These are phyloP conservation scores for Exophiala alcalophila DNA, from an alignment of 2,329 filamentous ascomycete genomes.

Conservation along the genomic window DNA sequence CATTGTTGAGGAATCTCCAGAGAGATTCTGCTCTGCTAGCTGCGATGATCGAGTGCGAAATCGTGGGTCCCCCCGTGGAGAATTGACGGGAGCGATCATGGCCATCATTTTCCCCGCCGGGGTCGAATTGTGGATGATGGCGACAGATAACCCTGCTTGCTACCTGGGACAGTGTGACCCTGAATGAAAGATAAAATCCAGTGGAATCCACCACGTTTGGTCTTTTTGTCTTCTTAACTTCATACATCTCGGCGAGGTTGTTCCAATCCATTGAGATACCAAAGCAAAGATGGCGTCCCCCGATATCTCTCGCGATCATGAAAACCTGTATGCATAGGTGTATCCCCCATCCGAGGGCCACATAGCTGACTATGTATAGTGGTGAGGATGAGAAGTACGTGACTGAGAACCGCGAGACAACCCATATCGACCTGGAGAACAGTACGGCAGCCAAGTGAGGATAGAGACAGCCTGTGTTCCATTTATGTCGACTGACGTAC, in stretches of 20 bases:
- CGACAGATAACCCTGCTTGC: too few species aligned
- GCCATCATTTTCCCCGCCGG: too few species aligned
- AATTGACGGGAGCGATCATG: too few species aligned
- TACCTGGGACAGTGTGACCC: slow-evolving; percentile 1
- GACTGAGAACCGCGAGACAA: slow-evolving; percentile 12
- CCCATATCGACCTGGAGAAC: slow-evolving; percentile 13
- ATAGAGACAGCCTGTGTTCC: not conserved
- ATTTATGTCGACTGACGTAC: not conserved
- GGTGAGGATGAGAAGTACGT: slow-evolving; percentile 20
- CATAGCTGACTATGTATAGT: slow-evolving; percentile 3
- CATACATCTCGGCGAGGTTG: not conserved
- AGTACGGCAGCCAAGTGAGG: slow-evolving; percentile 20
- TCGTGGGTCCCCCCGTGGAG: not conserved
- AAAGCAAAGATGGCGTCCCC: slow-evolving; percentile 12
- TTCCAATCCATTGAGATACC: not conserved
- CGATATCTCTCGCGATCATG: slow-evolving; percentile 7
- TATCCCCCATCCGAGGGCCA: not conserved
- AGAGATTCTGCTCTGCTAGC: not conserved
- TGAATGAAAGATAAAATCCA: slow-evolving; percentile 4
- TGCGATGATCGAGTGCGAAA: not conserved
- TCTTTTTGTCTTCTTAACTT: not conserved
- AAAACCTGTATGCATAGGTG: slow-evolving; percentile 5
- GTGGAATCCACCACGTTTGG: not conserved
- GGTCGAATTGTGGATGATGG: too few species aligned
- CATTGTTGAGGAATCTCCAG: not conserved